phyloP scores from a whole-genome alignment of 148 eudicot genomes.

The Chenopodium formosanum region DNA sequence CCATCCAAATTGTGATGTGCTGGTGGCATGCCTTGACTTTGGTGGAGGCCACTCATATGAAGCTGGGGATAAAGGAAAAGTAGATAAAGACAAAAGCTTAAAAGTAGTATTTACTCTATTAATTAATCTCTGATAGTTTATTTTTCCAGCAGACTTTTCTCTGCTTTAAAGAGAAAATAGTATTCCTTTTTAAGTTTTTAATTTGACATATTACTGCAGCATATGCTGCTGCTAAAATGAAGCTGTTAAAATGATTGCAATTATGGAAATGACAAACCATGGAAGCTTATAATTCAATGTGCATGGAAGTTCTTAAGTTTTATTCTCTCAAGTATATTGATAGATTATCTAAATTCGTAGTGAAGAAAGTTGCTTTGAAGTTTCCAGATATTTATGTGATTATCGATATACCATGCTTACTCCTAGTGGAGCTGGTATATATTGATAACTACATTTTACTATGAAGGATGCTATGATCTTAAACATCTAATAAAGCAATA shows the following conservation, averaged over 20 bases:
- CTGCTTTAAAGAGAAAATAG: neutral
- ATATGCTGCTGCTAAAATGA: neutral
- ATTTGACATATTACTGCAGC: neutral
- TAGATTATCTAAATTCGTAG: neutral
- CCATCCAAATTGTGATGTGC: slow-evolving; percentile 20
- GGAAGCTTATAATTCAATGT: slow-evolving; percentile 6
- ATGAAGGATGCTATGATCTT: neutral
- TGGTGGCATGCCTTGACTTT: slow-evolving; percentile 24
- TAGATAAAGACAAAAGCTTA: slow-evolving; percentile 16
- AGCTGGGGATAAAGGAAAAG: neutral
- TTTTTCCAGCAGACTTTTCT: neutral
- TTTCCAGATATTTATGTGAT: neutral
- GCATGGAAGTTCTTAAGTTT: no score
- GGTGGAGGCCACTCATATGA: slow-evolving; percentile 22
- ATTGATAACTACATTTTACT: neutral
- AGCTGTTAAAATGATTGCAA: slow-evolving; percentile 5
- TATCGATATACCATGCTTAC: neutral
- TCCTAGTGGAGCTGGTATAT: neutral
- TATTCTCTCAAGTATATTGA: no score
- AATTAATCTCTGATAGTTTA: neutral
- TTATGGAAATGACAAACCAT: slow-evolving; percentile 5
- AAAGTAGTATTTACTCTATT: slow-evolving; percentile 1
- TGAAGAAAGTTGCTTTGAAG: neutral
- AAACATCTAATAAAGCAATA: no score
- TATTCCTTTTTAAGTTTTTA: slow-evolving; percentile 2